Percentiles rank a stretch among this genome's conserved stretches.
Evolutionary conservation across 176 grass and related monocot species (phyloP).

Genomic region (Carex cristatella): DNA sequence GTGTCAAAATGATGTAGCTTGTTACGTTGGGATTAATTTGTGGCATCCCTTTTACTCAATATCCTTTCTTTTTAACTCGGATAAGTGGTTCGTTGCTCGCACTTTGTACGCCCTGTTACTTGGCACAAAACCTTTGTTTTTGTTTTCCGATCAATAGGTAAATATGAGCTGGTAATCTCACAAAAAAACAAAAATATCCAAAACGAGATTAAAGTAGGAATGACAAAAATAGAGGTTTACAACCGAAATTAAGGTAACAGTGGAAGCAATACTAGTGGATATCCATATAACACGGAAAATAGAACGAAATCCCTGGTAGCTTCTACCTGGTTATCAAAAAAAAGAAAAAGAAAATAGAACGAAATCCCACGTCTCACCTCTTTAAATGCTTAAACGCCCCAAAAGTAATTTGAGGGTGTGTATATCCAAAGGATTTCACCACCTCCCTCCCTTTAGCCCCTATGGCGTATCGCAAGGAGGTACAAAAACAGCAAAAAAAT

Average conservation of each 20-base stretch:
- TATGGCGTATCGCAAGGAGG: slow-evolving; percentile 24
- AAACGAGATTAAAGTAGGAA: background rate
- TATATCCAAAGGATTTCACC: background rate
- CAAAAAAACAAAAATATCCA: background rate
- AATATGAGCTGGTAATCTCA: background rate
- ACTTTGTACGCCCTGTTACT: background rate
- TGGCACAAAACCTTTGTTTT: background rate
- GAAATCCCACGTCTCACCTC: background rate
- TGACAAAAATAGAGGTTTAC: background rate
- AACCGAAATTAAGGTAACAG: slow-evolving; percentile 1
- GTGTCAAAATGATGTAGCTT: background rate
- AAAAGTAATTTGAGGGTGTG: background rate
- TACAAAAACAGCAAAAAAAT: background rate
- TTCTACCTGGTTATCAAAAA: too few species aligned
- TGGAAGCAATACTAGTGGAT: background rate
- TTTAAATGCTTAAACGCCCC: background rate
- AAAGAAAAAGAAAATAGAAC: background rate
- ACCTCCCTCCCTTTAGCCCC: background rate
- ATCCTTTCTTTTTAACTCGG: too few species aligned
- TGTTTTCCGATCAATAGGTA: background rate
- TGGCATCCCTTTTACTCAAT: background rate
- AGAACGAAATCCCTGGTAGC: background rate
- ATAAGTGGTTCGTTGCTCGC: too few species aligned
- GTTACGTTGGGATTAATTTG: background rate
- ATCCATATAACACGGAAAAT: background rate